Evolutionary conservation across 331 rosid genomes (phyloP).

Genomic region (Malus hybrid): DNA sequence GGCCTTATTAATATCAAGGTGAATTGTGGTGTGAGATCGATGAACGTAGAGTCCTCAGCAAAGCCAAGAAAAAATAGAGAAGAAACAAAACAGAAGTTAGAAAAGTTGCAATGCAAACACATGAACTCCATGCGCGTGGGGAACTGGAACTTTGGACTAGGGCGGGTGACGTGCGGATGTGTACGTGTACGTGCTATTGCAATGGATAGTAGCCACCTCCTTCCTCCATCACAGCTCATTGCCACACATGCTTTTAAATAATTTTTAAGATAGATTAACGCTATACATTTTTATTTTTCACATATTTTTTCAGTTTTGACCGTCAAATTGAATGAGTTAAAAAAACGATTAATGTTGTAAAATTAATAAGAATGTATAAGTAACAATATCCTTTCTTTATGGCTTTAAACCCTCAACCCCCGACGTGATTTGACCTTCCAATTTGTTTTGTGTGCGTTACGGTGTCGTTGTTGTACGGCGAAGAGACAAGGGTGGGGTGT

Average conservation of each 20-base stretch:
- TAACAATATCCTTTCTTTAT: background rate
- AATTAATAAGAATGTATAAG: too few relatives aligned
- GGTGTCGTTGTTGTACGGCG: background rate
- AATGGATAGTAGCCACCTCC: background rate
- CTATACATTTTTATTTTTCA: too few relatives aligned
- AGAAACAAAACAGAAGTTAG: background rate
- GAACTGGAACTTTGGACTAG: background rate
- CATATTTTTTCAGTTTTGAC: fast-evolving
- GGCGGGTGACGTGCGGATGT: background rate
- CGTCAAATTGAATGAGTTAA: too few relatives aligned
- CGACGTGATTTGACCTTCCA: background rate
- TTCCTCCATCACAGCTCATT: background rate
- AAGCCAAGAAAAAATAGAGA: background rate
- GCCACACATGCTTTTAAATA: background rate
- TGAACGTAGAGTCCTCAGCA: background rate
- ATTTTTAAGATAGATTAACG: background rate
- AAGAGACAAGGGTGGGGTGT: background rate
- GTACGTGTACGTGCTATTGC: background rate
- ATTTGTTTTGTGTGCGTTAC: background rate
- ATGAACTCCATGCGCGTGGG: background rate
- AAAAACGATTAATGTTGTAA: too few relatives aligned
- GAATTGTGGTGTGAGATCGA: conserved; percentile 10
- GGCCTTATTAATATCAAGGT: background rate
- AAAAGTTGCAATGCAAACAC: background rate
- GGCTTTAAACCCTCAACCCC: background rate